A percentile compares a stretch with the other conserved stretches of the same genome.
phyloP scores from a whole-genome alignment of 1,139 yeast genomes.

The Hansenula sp. region DNA sequence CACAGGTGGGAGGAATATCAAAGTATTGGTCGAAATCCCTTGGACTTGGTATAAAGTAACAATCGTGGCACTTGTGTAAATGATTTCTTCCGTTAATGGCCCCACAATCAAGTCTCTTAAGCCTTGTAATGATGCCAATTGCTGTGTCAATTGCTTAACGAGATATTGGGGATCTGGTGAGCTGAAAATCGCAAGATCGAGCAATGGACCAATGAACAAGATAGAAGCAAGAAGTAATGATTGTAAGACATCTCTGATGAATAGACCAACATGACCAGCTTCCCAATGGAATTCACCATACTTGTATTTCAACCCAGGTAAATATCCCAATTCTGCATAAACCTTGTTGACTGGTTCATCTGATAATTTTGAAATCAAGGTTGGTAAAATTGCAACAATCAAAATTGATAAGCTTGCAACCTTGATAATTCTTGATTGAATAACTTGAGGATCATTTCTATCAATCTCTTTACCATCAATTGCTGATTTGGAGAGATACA shows the following conservation, averaged over 20 bases:
- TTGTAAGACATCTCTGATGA: slow-evolving; percentile 23
- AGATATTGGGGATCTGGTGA: slow-evolving; percentile 18
- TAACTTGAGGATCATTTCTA: slow-evolving; percentile 45
- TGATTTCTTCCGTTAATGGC: slow-evolving; percentile 84
- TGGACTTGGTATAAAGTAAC: slow-evolving; percentile 34
- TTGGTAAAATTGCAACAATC: slow-evolving; percentile 28
- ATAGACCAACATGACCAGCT: slow-evolving; percentile 13
- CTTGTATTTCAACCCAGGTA: slow-evolving; percentile 23
- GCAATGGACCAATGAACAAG: slow-evolving; percentile 59
- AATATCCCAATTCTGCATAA: slow-evolving; percentile 24
- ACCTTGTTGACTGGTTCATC: slow-evolving; percentile 8
- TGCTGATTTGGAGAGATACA: slow-evolving; percentile 13
- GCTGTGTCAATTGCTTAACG: slow-evolving; percentile 17
- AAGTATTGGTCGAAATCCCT: slow-evolving; percentile 21
- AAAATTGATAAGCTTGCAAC: slow-evolving; percentile 24
- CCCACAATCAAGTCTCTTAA: slow-evolving; percentile 70
- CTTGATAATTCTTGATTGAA: slow-evolving; percentile 30
- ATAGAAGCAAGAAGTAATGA: slow-evolving; percentile 33
- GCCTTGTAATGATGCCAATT: slow-evolving; percentile 41
- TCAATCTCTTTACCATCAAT: slow-evolving; percentile 7
- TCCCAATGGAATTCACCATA: slow-evolving; percentile 4
- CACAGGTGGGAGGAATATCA: slow-evolving; percentile 53
- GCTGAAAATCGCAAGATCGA: slow-evolving; percentile 34
- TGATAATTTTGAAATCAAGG: slow-evolving; percentile 12
- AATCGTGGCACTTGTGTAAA: slow-evolving; percentile 65